These are phyloP conservation scores for Adansonia madagascariensis DNA, from an alignment of 441 rosid genomes.

Conservation along the genomic window DNA sequence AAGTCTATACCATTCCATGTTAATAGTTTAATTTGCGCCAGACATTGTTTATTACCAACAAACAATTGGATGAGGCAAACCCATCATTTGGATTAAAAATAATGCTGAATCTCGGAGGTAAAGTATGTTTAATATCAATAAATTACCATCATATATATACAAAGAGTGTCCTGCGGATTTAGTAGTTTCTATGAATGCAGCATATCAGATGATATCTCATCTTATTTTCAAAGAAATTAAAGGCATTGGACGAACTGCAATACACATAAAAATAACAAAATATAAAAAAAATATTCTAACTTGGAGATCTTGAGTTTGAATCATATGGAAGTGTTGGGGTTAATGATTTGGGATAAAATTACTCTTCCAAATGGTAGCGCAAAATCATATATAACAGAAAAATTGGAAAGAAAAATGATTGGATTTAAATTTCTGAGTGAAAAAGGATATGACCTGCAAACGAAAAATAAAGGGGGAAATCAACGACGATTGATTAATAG, in stretches of 20 bases:
- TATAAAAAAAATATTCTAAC: too few relatives aligned
- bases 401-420: not conserved
- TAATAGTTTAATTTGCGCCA: not conserved
- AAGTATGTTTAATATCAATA: not conserved
- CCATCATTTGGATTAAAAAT: not conserved
- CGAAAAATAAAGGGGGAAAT: slow-evolving; percentile 14
- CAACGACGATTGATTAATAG: not conserved
- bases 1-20: not conserved
- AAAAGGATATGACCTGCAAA: slow-evolving; percentile 59
- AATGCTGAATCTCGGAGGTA: not conserved
- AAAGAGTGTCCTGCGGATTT: not conserved
- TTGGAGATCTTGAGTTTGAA: too few relatives aligned
- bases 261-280: too few relatives aligned
- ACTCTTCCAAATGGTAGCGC: not conserved
- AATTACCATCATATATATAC: too few relatives aligned
- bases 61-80: not conserved
- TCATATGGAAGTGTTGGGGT: too few relatives aligned
- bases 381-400: not conserved
- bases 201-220: not conserved
- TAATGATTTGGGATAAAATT: not conserved
- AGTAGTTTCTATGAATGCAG: not conserved
- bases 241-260: too few relatives aligned
- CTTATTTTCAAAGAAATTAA: too few relatives aligned
- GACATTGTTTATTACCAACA: not conserved
- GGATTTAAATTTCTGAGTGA: not conserved